phyloP scores from a whole-genome alignment of 495 filamentous ascomycete genomes.

The Pseudoneurospora amorphoporcata region DNA sequence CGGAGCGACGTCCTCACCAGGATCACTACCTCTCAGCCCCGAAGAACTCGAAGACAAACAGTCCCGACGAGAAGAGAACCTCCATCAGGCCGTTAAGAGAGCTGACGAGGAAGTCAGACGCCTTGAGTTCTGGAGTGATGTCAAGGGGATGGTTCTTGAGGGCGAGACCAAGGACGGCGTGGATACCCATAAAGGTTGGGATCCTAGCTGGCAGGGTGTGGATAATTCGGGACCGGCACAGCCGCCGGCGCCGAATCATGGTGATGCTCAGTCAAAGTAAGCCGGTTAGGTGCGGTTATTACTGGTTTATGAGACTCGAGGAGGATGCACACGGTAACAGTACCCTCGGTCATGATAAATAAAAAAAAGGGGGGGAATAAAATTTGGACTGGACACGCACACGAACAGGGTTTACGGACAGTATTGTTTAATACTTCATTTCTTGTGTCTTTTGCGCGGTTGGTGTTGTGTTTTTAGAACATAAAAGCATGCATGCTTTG shows the following conservation, averaged over 20 bases:
- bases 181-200: conserved; percentile 36
- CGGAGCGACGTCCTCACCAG: background rate
- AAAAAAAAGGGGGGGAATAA: background rate
- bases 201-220: conserved; percentile 30
- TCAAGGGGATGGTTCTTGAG: conserved; percentile 48
- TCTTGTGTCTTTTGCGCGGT: background rate
- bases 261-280: background rate
- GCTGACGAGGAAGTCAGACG: conserved; percentile 58
- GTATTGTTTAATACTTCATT: background rate
- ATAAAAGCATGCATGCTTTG: background rate
- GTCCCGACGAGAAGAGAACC: conserved; percentile 32
- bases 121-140: conserved; percentile 68
- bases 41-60: conserved; percentile 10
- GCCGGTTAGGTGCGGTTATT: background rate
- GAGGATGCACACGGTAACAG: background rate
- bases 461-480: background rate
- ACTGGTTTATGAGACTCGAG: background rate
- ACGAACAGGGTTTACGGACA: background rate
- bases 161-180: conserved; percentile 40
- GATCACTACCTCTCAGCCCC: background rate
- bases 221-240: conserved; percentile 31
- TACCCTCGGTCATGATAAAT: background rate
- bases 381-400: background rate
- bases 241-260: conserved; percentile 6
- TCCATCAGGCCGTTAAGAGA: conserved; percentile 46